A percentile compares a stretch with the other conserved stretches of the same genome.
These are phyloP conservation scores for Starmerella stellata DNA, from an alignment of 805 yeast genomes.

Conservation along the genomic window DNA sequence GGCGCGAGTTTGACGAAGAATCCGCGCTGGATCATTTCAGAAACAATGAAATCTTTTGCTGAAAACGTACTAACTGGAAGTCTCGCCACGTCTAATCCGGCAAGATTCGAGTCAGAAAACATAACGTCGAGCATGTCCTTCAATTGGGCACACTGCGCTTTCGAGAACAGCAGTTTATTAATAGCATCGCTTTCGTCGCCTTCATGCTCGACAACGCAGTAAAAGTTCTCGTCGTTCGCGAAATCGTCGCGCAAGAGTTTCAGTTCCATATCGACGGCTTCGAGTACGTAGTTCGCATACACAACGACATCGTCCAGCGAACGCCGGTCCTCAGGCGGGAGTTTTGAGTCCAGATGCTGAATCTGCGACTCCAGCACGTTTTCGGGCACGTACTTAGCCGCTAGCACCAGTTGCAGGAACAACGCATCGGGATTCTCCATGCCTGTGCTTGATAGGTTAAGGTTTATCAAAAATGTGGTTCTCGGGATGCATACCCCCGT, in stretches of 20 bases:
- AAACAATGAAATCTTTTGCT: slow-evolving; percentile 1
- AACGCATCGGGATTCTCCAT: background rate
- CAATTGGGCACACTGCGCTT: slow-evolving; percentile 5
- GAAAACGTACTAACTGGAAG: slow-evolving; percentile 4
- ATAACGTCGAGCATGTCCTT: slow-evolving; percentile 9
- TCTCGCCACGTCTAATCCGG: slow-evolving; percentile 3
- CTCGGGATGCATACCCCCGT: background rate
- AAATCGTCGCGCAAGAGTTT: slow-evolving; percentile 8
- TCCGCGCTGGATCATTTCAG: background rate
- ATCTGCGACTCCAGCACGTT: background rate
- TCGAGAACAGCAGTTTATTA: slow-evolving; percentile 3
- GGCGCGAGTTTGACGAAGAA: background rate
- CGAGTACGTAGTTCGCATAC: slow-evolving; percentile 4
- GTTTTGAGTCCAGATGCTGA: slow-evolving; percentile 1
- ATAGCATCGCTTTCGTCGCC: slow-evolving; percentile 1
- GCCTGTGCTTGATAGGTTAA: background rate
- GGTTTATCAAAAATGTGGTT: background rate
- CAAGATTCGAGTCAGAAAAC: slow-evolving; percentile 3
- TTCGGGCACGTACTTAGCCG: slow-evolving; percentile 2
- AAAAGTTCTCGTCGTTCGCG: slow-evolving; percentile 2
- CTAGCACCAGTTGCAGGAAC: slow-evolving; percentile 4
- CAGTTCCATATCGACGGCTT: slow-evolving; percentile 7
- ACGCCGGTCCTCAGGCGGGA: slow-evolving; percentile 1
- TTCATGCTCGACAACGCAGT: slow-evolving; percentile 3
- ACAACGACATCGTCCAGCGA: background rate